A percentile compares a stretch with the other conserved stretches of the same genome.
These are phyloP conservation scores for Xanthoparmelia taractica DNA, from an alignment of 495 filamentous ascomycete genomes.

Conservation along the genomic window DNA sequence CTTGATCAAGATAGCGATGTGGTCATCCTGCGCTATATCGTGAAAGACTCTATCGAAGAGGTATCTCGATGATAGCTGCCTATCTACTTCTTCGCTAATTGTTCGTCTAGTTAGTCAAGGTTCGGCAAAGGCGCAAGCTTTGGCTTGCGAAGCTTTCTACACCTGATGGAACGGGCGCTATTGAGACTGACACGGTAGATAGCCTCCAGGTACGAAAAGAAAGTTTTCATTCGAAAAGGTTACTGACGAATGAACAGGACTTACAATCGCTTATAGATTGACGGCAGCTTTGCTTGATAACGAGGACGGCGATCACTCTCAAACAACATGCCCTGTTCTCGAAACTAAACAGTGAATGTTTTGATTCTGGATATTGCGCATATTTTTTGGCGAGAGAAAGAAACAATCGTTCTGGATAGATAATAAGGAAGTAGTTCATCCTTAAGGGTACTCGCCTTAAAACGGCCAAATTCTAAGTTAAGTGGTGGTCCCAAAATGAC, in stretches of 20 bases:
- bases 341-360: too few species aligned
- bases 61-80: constrained; percentile 24
- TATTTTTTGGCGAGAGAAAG: too few species aligned
- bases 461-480: too few species aligned
- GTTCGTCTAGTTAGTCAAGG: constrained; percentile 7
- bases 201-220: background rate
- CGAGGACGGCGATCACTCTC: background rate
- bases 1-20: constrained; percentile 33
- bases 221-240: background rate
- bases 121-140: constrained; percentile 15
- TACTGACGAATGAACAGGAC: constrained; percentile 5
- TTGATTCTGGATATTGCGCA: too few species aligned
- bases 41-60: constrained; percentile 42
- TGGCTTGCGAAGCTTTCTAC: constrained; percentile 21
- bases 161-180: background rate
- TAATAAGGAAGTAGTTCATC: too few species aligned
- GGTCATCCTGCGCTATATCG: constrained; percentile 38
- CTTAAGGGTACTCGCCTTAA: too few species aligned
- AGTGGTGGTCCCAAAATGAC: too few species aligned
- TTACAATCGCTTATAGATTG: constrained; percentile 4
- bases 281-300: background rate
- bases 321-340: too few species aligned
- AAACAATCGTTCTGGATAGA: too few species aligned
- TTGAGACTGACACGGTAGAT: background rate
- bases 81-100: background rate